A percentile compares a stretch with the other conserved stretches of the same genome.
Evolutionary conservation across 2,329 filamentous ascomycete species (phyloP).

Genomic region (Paecilomyces sp.): DNA sequence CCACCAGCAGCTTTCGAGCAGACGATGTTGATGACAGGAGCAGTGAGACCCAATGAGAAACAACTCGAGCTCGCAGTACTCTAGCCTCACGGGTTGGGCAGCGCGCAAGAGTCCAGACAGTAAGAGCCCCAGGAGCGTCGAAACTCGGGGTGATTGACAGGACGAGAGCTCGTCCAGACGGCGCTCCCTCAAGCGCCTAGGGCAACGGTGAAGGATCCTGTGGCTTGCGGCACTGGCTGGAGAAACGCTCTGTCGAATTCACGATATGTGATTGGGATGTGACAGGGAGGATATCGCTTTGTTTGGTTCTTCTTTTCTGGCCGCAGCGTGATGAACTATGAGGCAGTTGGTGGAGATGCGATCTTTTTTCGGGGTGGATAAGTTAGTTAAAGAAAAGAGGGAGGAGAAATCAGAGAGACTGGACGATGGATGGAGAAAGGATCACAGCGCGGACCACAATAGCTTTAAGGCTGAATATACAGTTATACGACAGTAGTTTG

Average conservation of each 20-base stretch:
- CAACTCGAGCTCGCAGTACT: slow-evolving; percentile 10
- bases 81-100: slow-evolving; percentile 36
- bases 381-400: no score
- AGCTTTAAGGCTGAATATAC: not conserved
- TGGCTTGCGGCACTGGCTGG: not conserved
- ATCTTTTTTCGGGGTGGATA: no score
- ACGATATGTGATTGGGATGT: not conserved
- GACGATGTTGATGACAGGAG: slow-evolving; percentile 2
- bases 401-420: no score
- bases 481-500: no score
- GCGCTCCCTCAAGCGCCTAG: not conserved
- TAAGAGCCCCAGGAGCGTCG: slow-evolving; percentile 1
- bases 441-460: not conserved
- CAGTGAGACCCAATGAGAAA: slow-evolving; percentile 13
- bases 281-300: not conserved
- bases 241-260: not conserved
- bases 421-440: not conserved
- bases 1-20: slow-evolving; percentile 5
- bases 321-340: not conserved
- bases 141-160: not conserved
- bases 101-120: slow-evolving; percentile 6
- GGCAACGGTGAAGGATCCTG: not conserved
- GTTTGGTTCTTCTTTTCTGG: not conserved
- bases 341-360: not conserved
- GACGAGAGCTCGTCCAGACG: not conserved